Evolutionary conservation across 176 grass and related monocot genomes (phyloP), one percentile per base, ranked within the genome.

Genomic region (Poa annua): DNA sequence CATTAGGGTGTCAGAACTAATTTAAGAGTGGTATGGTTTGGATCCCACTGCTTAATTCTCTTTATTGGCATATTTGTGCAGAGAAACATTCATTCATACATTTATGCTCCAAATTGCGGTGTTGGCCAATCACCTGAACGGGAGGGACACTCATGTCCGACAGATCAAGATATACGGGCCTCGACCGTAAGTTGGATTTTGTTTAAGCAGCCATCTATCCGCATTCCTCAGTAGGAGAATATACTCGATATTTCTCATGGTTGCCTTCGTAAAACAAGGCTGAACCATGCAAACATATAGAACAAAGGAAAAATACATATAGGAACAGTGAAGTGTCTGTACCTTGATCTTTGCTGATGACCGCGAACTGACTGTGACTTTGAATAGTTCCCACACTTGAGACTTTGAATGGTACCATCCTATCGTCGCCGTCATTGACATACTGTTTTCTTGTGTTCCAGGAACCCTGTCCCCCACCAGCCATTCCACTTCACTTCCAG

Each of bases 21-120:
- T 63, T 19, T 24, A 26, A 47, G 20, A 63, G 3, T 33, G 0
- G 7, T 63, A 60, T 3, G 44, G 6, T 54, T 41, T 11, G n/a
- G 57, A 51, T 47, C n/a, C 61, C 24, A 26, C 29, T 63, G 2
- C 22, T 70, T 73, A 63, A 84, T 78, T 35, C 3, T 80, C 29
- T 76, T 86, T 68, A 12, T 88, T 80, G 33, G 25, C 70, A 66
- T 68, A 66, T 79, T 48, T 80, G 61, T 84, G 73, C 89, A 98
- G 96, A 14, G 96, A 98, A 74, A 93, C 90, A 74, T 93, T 93
- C 82, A 83, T 98, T 72, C 83, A 90, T 80, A 93, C 93, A 72
- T 98, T 98, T 86, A 98, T 98, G 93, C 93, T 98, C 77, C 93
- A 98, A 91, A 85, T 98, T 74, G 91, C 77, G 39, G 64, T 98